Evolutionary conservation across 1,139 yeast species (phyloP), one percentile per base, ranked within the genome.

Genomic region (Entelexis paramagnoliae): DNA sequence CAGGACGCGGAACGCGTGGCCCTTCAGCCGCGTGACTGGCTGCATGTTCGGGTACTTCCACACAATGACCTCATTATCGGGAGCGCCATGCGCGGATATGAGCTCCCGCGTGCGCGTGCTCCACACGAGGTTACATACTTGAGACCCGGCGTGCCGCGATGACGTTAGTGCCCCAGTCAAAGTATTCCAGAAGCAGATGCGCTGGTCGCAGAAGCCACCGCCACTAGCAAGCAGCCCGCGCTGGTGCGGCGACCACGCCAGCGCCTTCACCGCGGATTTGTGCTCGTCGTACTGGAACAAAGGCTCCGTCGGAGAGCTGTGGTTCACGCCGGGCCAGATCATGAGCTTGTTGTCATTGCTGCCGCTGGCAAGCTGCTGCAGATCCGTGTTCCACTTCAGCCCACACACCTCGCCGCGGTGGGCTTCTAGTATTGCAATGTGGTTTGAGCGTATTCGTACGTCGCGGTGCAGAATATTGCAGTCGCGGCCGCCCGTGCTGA

Each of bases 351-450:
- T 91, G 67, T 91, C 98, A 64, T 91, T 91, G 32, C 96, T 96
- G 30, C 97, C 97, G 38, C 91, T 81, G 0, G 96, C 96, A 47
- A 88, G 72, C 52, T 64, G 67, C 51, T 65, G 66, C 41, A 86
- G 95, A 52, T 86, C 95, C 2, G 79, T 75, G 63, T 88, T 89
- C 99, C 99, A 91, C 63, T 81, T 80, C 58, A 91, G 74, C 1
- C 99, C 99, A 70, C 98, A 91, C 34, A 91, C 95, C 67, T 93
- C 98, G 68, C 91, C 98, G 52, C 81, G 79, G 67, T 93, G 98
- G 38, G 78, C 73, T 45, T 79, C 81, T 44, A 91, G 72, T 58
- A 79, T 76, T 56, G 81, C 79, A 60, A 86, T 79, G 65, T 73
- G 88, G 62, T 88, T 96, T 45, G 83, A 87, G 13, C 93, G 87